Percentiles rank a stretch among this genome's conserved stretches.
Evolutionary conservation across 768 basidiomycete genomes (phyloP).

Genomic region (Trametes gibbosa): DNA sequence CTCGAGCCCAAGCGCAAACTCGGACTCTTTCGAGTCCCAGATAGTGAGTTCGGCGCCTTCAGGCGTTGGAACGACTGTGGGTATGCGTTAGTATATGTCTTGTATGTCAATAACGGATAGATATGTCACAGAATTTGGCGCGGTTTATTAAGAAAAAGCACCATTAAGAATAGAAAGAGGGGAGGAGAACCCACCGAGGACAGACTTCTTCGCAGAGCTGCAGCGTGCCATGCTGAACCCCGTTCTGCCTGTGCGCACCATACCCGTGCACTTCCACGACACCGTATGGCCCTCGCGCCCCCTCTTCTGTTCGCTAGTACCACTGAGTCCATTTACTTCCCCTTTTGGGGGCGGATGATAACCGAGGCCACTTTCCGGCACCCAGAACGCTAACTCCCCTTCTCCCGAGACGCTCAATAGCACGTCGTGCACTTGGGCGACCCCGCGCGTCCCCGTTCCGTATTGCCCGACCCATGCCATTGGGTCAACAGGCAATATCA

Average conservation of each 20-base stretch:
- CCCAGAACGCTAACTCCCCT: conserved; percentile 89
- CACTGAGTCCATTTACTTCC: neutral
- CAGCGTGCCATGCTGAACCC: conserved; percentile 73
- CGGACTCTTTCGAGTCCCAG: conserved; percentile 94
- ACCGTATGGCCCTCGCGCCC: neutral
- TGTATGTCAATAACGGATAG: too few relatives aligned
- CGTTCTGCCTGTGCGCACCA: conserved; percentile 66
- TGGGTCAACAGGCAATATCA: conserved; percentile 77
- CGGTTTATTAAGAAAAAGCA: too few relatives aligned
- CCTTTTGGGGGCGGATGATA: neutral
- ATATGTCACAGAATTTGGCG: too few relatives aligned
- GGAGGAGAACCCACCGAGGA: conserved; percentile 55
- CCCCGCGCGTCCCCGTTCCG: conserved; percentile 10
- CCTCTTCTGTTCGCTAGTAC: neutral
- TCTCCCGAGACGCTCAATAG: conserved; percentile 73
- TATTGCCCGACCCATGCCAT: conserved; percentile 68
- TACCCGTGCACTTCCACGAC: conserved; percentile 67
- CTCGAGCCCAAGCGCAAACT: conserved; percentile 90
- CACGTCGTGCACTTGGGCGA: conserved; percentile 53
- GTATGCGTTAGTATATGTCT: neutral
- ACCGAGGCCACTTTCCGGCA: conserved; percentile 41
- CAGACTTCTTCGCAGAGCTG: conserved; percentile 91
- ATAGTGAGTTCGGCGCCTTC: conserved; percentile 83
- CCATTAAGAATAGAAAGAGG: too few relatives aligned
- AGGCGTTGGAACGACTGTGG: conserved; percentile 54